These are phyloP conservation scores for Chrysopogon serrulatus DNA, from an alignment of 176 grass and related monocot genomes.

Conservation along the genomic window DNA sequence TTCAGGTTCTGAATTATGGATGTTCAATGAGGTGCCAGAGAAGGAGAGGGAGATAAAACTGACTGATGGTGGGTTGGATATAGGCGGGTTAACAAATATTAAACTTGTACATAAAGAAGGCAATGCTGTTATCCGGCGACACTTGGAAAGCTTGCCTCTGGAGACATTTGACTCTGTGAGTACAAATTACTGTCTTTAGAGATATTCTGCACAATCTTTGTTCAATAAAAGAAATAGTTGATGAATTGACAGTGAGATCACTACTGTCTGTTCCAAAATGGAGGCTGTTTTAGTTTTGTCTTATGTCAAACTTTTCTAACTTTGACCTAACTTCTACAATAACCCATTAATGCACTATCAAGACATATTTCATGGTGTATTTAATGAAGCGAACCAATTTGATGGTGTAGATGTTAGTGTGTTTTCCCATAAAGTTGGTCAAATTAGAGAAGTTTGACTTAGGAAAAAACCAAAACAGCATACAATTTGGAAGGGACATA, in stretches of 20 bases:
- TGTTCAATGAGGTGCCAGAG: slow-evolving; percentile 97
- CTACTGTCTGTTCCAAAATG: not conserved
- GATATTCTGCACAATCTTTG: not conserved
- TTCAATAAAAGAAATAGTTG: not conserved
- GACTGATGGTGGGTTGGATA: slow-evolving; percentile 74
- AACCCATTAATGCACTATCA: not conserved
- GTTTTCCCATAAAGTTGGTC: not conserved
- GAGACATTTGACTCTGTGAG: slow-evolving; percentile 99
- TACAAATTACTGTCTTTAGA: slow-evolving; percentile 19
- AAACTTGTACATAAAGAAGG: slow-evolving; percentile 97
- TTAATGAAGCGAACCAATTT: not conserved
- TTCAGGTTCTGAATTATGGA: slow-evolving; percentile 91
- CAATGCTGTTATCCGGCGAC: slow-evolving; percentile 93
- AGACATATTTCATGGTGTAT: not conserved
- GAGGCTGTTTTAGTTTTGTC: not conserved
- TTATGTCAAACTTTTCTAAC: not conserved
- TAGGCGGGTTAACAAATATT: slow-evolving; percentile 78
- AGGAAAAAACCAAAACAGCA: not conserved
- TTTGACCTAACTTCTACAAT: not conserved
- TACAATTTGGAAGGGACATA: not conserved
- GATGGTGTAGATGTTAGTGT: not conserved
- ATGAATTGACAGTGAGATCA: not conserved
- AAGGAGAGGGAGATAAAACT: slow-evolving; percentile 93
- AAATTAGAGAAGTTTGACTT: not conserved
- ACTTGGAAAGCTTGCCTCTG: slow-evolving; percentile 91